Evolutionary conservation across 2,329 filamentous ascomycete genomes (phyloP), one percentile per base, ranked within the genome.

Genomic region (Trematosphaeria pertusa): DNA sequence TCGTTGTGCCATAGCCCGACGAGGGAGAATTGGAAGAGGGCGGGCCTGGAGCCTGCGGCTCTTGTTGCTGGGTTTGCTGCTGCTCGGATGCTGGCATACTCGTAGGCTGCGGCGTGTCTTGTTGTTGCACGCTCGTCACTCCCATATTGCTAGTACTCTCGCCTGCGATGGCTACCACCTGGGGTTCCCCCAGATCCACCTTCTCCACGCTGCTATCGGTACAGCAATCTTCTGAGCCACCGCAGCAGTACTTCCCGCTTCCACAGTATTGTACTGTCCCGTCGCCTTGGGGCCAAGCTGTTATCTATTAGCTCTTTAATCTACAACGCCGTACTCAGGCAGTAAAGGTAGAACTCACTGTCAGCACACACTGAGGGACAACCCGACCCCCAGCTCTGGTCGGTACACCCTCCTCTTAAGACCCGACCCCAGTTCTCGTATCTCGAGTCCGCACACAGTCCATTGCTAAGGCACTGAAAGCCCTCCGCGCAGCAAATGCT

Each of bases 241-340:
- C 54, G 45, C 61, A 64, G 48, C 61, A 62, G 30, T 43, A 60
- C 11, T 50, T 43, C 3, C 51, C 52, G 22, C 37, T 40, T 10
- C 48, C 47, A 35, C 58, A 62, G 30, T 57, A 47, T 18, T 37
- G 44, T 2, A 62, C 51, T 12, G 49, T 42, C 37, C 56, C 54
- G 37, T 61, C 59, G 15, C 58, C 55, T 24, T 58, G 42, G 5
- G 56, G 54, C 53, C 54, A 61, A 11, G 37, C 45, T 58, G 22
- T n/a, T 30, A 6, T 14, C 9, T n/a, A 11, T 36, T 17, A 42
- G 17, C 28, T 26, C 28, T 15, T 2, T 33, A 7, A 7, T 3
- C 35, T 21, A 6, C 18, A 3, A 21, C 21, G 20, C 11, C 22
- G 11, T 2, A 5, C 15, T 19, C 12, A 8, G 24, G 3, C 5